Base-by-base conservation (phyloP, 345 rosid species). In the Orychophragmus violaceus region DNA sequence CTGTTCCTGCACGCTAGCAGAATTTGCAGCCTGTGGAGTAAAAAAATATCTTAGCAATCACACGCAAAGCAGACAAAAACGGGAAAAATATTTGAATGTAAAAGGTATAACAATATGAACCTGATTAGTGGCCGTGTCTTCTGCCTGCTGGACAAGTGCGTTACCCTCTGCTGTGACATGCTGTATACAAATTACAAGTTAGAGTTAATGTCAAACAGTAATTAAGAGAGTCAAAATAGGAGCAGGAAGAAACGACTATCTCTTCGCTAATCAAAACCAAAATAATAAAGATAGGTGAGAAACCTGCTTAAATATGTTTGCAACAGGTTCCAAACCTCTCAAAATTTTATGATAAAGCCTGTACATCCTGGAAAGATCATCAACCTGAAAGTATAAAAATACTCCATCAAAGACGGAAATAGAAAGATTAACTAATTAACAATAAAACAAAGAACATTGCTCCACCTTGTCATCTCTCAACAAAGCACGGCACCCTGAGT, bases 291-390 rank as follows among this genome's bases (percentile, higher is more conserved):
- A 51, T 13, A 44, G 56, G 64, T 33, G 6, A 57, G 14, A 14
- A 57, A 95, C 99, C 98, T 89, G 91, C 79, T 95, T 95, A 76
- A 95, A 91, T 60, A 85, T 76, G 71, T 74, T 71, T 61, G 98
- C 90, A 36, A 91, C 86, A 8, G 92, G 97, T 39, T 89, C 99
- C 84, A 95, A 75, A 65, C 97, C 97, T 57, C 64, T 64, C 3
- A 82, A 73, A 67, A 89, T 85, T 67, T 87, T 86, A 62, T 81
- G 83, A 67, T 83, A 95, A 50, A 91, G 99, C 81, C 90, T 84
- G 78, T 84, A 87, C 90, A 91, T 95, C 84, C 99, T 84, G 25
- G 98, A 95, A 58, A 95, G 89, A 74, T 95, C 99, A 17, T 86
- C 97, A 62, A 83, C 87, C 99, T 94, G 70, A 52, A n/a, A 49